These are phyloP conservation scores for Neurospora africana DNA, from an alignment of 495 filamentous ascomycete species.

Conservation along the genomic window DNA sequence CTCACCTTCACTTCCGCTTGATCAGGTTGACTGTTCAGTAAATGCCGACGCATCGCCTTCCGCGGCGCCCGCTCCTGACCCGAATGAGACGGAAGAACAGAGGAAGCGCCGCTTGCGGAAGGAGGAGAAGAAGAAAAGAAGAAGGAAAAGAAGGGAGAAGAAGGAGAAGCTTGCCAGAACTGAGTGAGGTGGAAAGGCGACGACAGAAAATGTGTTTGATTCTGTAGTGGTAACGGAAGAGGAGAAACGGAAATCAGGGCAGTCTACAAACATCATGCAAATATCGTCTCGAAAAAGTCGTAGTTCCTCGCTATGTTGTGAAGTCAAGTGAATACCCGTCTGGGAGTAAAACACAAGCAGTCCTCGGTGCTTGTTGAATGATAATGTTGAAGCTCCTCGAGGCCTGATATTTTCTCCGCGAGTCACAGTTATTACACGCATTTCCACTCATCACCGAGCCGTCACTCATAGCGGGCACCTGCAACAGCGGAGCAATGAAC, in stretches of 20 bases:
- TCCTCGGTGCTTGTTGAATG: background rate
- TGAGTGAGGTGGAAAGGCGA: background rate
- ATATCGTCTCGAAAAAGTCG: background rate
- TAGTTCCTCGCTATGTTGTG: background rate
- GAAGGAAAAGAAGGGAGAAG: background rate
- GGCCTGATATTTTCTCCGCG: background rate
- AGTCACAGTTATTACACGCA: background rate
- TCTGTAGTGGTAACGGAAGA: background rate
- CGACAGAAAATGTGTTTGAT: background rate
- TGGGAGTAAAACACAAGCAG: background rate
- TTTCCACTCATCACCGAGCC: background rate
- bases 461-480: background rate
- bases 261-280: background rate
- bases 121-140: slow-evolving; percentile 33
- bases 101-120: slow-evolving; percentile 63
- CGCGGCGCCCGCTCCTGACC: slow-evolving; percentile 33
- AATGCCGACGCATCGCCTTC: slow-evolving; percentile 28
- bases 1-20: no score
- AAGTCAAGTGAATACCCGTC: background rate
- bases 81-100: slow-evolving; percentile 69
- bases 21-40: background rate
- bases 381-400: background rate
- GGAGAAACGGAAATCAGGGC: background rate
- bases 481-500: background rate
- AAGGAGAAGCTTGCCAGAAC: background rate